Evolutionary conservation across 1,139 yeast genomes (phyloP), one percentile per base, ranked within the genome.

Genomic region (Saccharomyces hybrid): DNA sequence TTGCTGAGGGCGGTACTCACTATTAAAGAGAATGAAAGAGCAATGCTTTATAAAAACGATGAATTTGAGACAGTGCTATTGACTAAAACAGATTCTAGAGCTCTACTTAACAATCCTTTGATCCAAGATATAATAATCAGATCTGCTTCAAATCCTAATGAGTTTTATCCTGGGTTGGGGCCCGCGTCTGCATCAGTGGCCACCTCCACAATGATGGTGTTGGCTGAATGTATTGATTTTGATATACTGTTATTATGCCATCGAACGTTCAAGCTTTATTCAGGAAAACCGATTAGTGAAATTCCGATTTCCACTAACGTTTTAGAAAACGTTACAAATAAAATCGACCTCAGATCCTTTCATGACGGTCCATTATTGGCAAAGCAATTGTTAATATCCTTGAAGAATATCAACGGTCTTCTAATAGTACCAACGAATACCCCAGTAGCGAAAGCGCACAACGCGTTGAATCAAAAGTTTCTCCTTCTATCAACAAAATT

Each of bases 161-260:
- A 61, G 6, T 63, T 71, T 51, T 72, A 64, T 55, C 66, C 75
- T 58, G 59, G 70, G 28, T 51, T 69, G 26, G 64, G 66, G 5
- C 63, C 65, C 11, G 61, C 67, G 2, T 59, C 69, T 14, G 56
- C 63, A 2, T 67, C 69, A 2, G 66, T 73, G 26, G 65, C 73
- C 2, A 64, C 62, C 11, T 62, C 70, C 2, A 77, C 83, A 0
- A 67, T 76, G 56, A 62, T 71, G n/a, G 73, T 84, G 4, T 70
- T 83, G 11, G 66, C 75, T 0, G 65, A 73, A 14, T 76, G 84
- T 19, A 64, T 85, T 28, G 68, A 73, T 47, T 84, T 79, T 65
- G 95, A 86, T 65, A 71, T 84, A 19, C 65, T 78, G 12, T 70
- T 78, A n/a, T 70, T 84, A 53, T 79, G 85, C 2, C 82, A 81